Evolutionary conservation across 345 rosid species (phyloP), one percentile per base, ranked within the genome.

Genomic region (Mallotus nudiflorus): DNA sequence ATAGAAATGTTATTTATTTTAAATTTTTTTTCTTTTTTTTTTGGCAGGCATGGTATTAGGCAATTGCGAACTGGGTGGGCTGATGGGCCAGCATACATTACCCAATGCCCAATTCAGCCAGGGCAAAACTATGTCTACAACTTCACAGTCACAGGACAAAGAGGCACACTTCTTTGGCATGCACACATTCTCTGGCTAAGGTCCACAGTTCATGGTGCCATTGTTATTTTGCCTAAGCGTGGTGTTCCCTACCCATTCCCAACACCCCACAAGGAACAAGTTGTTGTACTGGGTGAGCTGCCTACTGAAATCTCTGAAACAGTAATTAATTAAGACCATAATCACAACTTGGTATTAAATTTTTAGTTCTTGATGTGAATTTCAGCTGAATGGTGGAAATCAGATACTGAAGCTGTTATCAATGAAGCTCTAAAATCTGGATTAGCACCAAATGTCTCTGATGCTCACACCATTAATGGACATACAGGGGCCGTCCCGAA

Each of bases 1-100:
- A 33, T 33, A 33, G 37, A 6, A 33, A 33, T 3, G 37, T n/a
- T n/a, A n/a, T n/a, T n/a, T n/a, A n/a, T n/a, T 33, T 33, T 33
- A 3, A 6, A 6, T 6, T 33, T 33, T 2, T 33, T 33, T 33
- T 33, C 37, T 33, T 33, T 33, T 33, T 33, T 33, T 33, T 9
- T 33, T 37, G 20, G 25, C 71, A 91, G 97, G 97, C 97, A 91
- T 70, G 97, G 97, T 19, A 69, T 91, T 12, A 77, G 90, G 49
- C 97, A 91, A 20, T 54, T 85, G 64, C 75, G 92, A 39, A 91
- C 88, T 3, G 97, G 97, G 11, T 91, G 97, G 97, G 84, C 92
- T 0, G 97, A 91, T 73, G 94, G 97, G 54, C 94, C 92, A 7
- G 91, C 97, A 4, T 89, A 81, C 67, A 87, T 89, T 59, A 91